Evolutionary conservation across 1,284 basidiomycete genomes (phyloP), one percentile per base, ranked within the genome.

Genomic region (Thelephora terrestris): DNA sequence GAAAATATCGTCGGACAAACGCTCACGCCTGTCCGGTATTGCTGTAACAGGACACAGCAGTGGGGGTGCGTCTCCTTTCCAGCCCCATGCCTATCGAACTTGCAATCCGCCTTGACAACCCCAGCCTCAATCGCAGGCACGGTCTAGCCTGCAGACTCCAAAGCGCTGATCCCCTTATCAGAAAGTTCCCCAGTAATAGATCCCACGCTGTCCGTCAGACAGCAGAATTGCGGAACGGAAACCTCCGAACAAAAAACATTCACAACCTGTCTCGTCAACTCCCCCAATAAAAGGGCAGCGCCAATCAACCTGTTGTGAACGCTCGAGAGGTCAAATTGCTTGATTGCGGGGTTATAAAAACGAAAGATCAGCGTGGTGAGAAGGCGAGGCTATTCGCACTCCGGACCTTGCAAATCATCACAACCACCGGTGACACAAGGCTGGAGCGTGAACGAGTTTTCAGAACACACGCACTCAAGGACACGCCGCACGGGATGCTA

Each of bases 221-320:
- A 83, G 59, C 82, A 86, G 4, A 73, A 79, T 62, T 86, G 83
- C 9, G 79, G 80, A 46, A 86, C 74, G 43, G 71, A 66, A 2
- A 75, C 73, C 20, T 75, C 61, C 0, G 83, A 83, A n/a, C n/a
- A n/a, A 14, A 89, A 63, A 35, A 81, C 58, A 32, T 70, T 64
- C 39, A 73, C 63, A 29, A 86, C 62, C 54, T 78, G 71, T 34
- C 68, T 53, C 47, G 73, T 79, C 25, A 86, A 69, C 57, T 86
- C 85, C 16, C 72, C 65, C 3, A 83, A 80, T 4, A 91, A 66
- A 3, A 87, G 87, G 0, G 87, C 87, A 0, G 86, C 89, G 21
- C 86, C 84, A 43, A 71, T 70, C 67, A 87, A 74, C 52, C 79
- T 70, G 57, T 74, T 67, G 49, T 77, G 69, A 43, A 91, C 62